Evolutionary conservation across 1,284 basidiomycete species (phyloP).

Genomic region (Boletellus sp.): DNA sequence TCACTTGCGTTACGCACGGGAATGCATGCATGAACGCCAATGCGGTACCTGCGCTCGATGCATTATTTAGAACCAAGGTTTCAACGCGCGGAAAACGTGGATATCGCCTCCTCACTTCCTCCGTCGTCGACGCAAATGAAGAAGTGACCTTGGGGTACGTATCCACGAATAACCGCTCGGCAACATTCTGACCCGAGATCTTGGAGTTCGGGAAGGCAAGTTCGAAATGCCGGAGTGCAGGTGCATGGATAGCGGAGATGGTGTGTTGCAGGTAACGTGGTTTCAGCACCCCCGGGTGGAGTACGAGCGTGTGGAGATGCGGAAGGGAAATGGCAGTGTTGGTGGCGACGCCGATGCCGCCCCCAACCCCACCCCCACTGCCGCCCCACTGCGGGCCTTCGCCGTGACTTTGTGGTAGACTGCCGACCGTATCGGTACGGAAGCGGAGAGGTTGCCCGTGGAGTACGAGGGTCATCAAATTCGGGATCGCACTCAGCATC

Average conservation of each 20-base stretch:
- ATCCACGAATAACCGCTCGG: conserved; percentile 24
- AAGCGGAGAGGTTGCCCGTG: conserved; percentile 29
- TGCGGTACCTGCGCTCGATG: conserved; percentile 22
- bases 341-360: neutral
- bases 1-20: conserved; percentile 18
- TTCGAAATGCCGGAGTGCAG: conserved; percentile 30
- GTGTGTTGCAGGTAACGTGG: conserved; percentile 33
- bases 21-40: conserved; percentile 28
- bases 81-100: conserved; percentile 27
- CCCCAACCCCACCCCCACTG: neutral
- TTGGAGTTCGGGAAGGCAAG: conserved; percentile 33
- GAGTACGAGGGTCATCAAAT: conserved; percentile 25
- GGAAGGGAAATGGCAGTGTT: conserved; percentile 16
- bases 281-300: conserved; percentile 31
- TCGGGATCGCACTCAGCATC: conserved; percentile 23
- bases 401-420: conserved; percentile 6
- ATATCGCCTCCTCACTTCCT: conserved; percentile 6
- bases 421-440: conserved; percentile 12
- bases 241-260: conserved; percentile 26
- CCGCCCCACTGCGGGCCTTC: neutral
- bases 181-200: conserved; percentile 25
- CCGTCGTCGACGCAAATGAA: neutral
- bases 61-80: conserved; percentile 28
- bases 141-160: no score
- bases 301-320: conserved; percentile 28